These are phyloP conservation scores for Talaromyces adpressus DNA, from an alignment of 495 filamentous ascomycete species.

Conservation along the genomic window DNA sequence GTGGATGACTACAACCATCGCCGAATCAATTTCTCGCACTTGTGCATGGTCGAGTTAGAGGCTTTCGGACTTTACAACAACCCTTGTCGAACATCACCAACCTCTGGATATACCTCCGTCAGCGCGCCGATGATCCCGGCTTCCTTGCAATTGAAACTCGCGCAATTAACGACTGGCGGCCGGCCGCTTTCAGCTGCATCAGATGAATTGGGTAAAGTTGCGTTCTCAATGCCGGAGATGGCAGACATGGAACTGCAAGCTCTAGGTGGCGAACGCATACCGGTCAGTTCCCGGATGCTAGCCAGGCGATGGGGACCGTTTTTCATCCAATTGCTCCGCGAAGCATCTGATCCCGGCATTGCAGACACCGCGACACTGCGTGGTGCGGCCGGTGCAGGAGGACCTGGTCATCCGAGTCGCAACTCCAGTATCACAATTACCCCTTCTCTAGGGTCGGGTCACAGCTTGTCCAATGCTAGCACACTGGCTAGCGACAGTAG, in stretches of 20 bases:
- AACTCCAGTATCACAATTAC: slow-evolving; percentile 85
- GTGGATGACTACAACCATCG: slow-evolving; percentile 98
- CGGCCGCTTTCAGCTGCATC: slow-evolving; percentile 62
- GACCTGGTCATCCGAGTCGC: slow-evolving; percentile 40
- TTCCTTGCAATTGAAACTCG: slow-evolving; percentile 49
- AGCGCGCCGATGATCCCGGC: slow-evolving; percentile 59
- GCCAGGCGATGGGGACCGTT: slow-evolving; percentile 89
- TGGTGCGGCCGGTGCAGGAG: slow-evolving; percentile 20
- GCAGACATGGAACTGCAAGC: slow-evolving; percentile 97
- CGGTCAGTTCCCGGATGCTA: slow-evolving; percentile 85
- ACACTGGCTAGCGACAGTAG: slow-evolving; percentile 35
- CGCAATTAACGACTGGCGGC: slow-evolving; percentile 61
- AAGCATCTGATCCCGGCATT: slow-evolving; percentile 49
- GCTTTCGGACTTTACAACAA: slow-evolving; percentile 97
- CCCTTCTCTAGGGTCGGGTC: slow-evolving; percentile 49
- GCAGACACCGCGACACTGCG: slow-evolving; percentile 49
- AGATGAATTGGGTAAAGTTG: slow-evolving; percentile 76
- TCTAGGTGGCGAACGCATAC: slow-evolving; percentile 81
- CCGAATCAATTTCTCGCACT: slow-evolving; percentile 92
- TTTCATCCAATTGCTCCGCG: slow-evolving; percentile 81
- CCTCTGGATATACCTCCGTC: slow-evolving; percentile 72
- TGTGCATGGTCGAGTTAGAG: slow-evolving; percentile 94
- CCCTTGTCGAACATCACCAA: slow-evolving; percentile 65
- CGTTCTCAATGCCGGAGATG: slow-evolving; percentile 70
- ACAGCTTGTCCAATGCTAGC: slow-evolving; percentile 54